A percentile compares a stretch with the other conserved stretches of the same genome.
phyloP scores from a whole-genome alignment of 2,329 filamentous ascomycete genomes.

The Teratosphaeriaceae sp. region DNA sequence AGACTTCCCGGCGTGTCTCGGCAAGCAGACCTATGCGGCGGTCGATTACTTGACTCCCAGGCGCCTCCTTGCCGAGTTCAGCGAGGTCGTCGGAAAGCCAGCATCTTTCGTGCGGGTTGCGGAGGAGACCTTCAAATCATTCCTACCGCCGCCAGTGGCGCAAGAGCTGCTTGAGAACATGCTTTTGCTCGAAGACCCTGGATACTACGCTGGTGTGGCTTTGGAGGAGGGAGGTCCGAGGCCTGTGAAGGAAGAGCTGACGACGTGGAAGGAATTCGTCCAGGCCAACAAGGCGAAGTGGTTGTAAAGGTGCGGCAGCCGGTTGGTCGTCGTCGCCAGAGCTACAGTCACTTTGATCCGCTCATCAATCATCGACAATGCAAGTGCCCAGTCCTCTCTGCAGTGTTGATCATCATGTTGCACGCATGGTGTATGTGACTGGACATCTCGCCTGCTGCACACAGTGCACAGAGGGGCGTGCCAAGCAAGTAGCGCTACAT shows the following conservation, averaged over 20 bases:
- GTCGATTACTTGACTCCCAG: conserved; percentile 36
- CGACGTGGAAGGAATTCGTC: conserved; percentile 36
- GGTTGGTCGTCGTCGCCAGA: background rate
- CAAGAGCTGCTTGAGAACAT: conserved; percentile 51
- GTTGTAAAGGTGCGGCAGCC: background rate
- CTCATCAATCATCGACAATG: background rate
- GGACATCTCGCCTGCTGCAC: too few relatives aligned
- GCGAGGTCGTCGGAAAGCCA: conserved; percentile 32
- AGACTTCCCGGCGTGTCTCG: conserved; percentile 34
- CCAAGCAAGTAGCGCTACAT: too few relatives aligned
- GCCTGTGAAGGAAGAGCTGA: conserved; percentile 35
- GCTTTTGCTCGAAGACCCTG: conserved; percentile 44
- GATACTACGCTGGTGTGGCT: conserved; percentile 45
- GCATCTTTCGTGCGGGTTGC: conserved; percentile 33
- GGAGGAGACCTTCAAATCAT: conserved; percentile 37
- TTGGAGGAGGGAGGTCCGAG: conserved; percentile 36
- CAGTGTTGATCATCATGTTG: too few relatives aligned
- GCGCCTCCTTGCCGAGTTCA: conserved; percentile 37
- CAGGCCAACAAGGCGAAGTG: background rate
- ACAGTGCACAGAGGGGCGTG: too few relatives aligned
- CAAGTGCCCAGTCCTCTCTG: too few relatives aligned
- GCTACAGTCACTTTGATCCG: too few relatives aligned
- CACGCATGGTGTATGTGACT: too few relatives aligned
- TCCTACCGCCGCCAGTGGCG: conserved; percentile 34
- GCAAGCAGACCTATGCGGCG: conserved; percentile 39